Base-by-base conservation (phyloP, 345 rosid species). In the Combretum micranthum region DNA sequence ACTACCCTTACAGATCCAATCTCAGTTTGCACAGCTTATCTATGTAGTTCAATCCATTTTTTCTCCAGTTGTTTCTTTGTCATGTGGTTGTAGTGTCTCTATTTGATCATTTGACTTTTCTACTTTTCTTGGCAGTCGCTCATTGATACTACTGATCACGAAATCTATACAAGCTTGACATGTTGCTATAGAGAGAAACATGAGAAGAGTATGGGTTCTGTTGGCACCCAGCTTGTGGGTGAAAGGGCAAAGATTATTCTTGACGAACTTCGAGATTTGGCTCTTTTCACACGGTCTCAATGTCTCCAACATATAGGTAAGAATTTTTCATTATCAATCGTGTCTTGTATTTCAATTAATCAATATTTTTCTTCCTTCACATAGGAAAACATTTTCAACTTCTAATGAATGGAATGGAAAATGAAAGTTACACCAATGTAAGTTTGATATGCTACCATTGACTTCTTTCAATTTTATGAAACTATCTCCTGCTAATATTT, bases 211-310 rank as follows among this genome's bases (percentile, higher is more conserved):
- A 87, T 83, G 66, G 97, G 99, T 60, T 81, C 71, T 59, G 86
- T 89, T 72, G 94, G 91, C 52, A 81, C 97, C 26, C 90, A 82
- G 59, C 91, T 93, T 43, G 68, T 83, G 23, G 80, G 87, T 60
- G 97, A 87, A 83, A 76, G 99, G 66, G 88, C 95, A 45, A 83
- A 80, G 74, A 83, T 93, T 66, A 83, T 93, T 61, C 88, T 89
- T 42, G 88, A 87, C 44, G 99, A 93, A 82, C 86, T 85, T 62
- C 83, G 73, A 59, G 82, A 69, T 64, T 52, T 80, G 72, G 76
- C 75, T 43, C 86, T 89, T 66, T 83, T 79, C 64, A 93, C 97
- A 20, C 84, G 71, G 54, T 74, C 67, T 52, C 89, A 85, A 52
- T 93, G 99, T 63, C 79, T 83, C 59, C 83, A 71, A 55, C 87